Percentiles rank a stretch among this genome's conserved stretches.
Conservation (phyloP, 2,329 filamentous ascomycete genomes). For the Magnaporthales sp. region DNA sequence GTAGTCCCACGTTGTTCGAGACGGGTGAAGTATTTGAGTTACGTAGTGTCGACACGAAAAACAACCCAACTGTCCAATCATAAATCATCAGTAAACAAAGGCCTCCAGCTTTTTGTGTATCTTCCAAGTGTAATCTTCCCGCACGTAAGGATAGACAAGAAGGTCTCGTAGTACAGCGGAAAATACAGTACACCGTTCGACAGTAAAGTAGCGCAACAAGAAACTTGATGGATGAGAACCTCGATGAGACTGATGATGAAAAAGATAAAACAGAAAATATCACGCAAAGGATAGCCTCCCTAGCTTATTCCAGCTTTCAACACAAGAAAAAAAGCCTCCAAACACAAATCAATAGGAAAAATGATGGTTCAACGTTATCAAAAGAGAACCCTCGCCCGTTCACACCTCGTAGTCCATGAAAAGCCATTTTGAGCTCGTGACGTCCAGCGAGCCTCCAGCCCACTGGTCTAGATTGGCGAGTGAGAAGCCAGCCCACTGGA, state of each 20-base stretch:
- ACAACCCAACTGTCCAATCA: neutral
- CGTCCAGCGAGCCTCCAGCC: slow-evolving; percentile 47
- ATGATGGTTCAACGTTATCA: neutral
- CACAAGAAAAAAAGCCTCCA: neutral
- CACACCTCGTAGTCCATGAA: slow-evolving; percentile 80
- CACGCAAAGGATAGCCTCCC: neutral
- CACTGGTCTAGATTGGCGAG: slow-evolving; percentile 73
- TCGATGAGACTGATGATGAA: neutral
- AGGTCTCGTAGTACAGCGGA: neutral
- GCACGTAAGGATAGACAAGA: neutral
- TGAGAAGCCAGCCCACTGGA: slow-evolving; percentile 91
- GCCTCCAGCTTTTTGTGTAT: neutral
- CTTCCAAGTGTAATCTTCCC: neutral
- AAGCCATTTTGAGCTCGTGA: slow-evolving; percentile 71
- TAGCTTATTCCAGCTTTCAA: neutral
- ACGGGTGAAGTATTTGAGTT: neutral
- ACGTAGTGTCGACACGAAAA: neutral
- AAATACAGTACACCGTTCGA: neutral
- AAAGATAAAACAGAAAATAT: neutral
- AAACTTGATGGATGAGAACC: slow-evolving; percentile 2
- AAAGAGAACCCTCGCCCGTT: slow-evolving; percentile 2
- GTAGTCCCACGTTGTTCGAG: neutral
- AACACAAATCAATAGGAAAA: slow-evolving; percentile 2
- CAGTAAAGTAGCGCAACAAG: neutral
- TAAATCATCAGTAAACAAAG: neutral